Percentiles rank a stretch among this genome's conserved stretches.
Evolutionary conservation across 257 asterid species (phyloP).

Genomic region (Jasminum sambac): DNA sequence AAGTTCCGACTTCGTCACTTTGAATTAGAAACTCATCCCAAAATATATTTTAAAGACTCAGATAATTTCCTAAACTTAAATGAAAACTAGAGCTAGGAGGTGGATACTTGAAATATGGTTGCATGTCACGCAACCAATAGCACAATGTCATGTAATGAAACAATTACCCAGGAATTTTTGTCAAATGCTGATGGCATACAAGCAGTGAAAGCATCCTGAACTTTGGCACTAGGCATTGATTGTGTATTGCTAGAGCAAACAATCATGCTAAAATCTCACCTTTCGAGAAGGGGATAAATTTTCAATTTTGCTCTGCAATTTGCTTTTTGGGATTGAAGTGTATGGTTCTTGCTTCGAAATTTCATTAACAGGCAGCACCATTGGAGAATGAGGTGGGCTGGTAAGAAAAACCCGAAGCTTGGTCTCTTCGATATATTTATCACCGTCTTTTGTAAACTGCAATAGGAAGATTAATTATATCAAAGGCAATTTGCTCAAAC

Average conservation of each 20-base stretch:
- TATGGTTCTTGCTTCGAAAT: conserved; percentile 47
- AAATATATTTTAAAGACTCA: neutral
- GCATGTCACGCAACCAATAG: conserved; percentile 2
- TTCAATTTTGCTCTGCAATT: conserved; percentile 49
- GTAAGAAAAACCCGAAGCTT: conserved; percentile 74
- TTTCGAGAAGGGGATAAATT: conserved; percentile 39
- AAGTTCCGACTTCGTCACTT: neutral
- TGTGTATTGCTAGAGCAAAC: conserved; percentile 1
- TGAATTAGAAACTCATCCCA: neutral
- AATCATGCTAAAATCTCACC: conserved; percentile 34
- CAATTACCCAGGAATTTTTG: conserved; percentile 7
- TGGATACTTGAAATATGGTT: neutral
- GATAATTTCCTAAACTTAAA: conserved; percentile 7
- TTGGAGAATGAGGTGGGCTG: conserved; percentile 53
- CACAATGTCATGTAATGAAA: conserved; percentile 4
- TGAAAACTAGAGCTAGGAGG: neutral
- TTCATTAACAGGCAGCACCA: conserved; percentile 43
- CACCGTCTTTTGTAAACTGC: conserved; percentile 66
- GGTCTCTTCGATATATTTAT: conserved; percentile 67
- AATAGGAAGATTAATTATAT: conserved; percentile 7
- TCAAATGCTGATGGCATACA: conserved; percentile 13
- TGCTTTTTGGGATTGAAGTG: conserved; percentile 34
- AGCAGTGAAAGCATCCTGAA: conserved; percentile 6
- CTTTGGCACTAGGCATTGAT: conserved; percentile 5
- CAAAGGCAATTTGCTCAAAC: neutral